These are phyloP conservation scores for Cocos nucifera DNA, from an alignment of 176 grass and related monocot genomes.

Conservation along the genomic window DNA sequence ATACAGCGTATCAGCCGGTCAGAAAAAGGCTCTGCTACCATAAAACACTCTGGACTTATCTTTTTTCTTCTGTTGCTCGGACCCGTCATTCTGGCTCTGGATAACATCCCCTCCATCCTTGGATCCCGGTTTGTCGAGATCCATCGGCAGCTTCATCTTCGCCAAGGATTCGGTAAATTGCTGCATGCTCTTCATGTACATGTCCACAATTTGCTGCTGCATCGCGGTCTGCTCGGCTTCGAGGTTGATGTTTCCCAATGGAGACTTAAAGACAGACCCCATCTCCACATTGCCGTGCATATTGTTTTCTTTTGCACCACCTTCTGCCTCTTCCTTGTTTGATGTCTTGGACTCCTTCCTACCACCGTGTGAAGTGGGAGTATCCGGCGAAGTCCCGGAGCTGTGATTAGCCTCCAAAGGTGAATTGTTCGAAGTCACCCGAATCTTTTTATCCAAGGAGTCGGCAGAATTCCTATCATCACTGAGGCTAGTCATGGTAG, in stretches of 20 bases:
- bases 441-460: conserved; percentile 13
- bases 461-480: conserved; percentile 27
- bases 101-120: conserved; percentile 13
- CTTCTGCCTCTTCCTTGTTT: neutral
- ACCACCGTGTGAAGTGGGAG: conserved; percentile 41
- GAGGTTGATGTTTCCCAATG: conserved; percentile 43
- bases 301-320: neutral
- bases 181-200: conserved; percentile 96
- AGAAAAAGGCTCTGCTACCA: conserved; percentile 96
- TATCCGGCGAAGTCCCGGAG: conserved; percentile 30
- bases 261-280: conserved; percentile 36
- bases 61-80: conserved; percentile 37
- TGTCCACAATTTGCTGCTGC: conserved; percentile 93
- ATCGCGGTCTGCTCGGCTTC: conserved; percentile 64
- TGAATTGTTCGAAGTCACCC: conserved; percentile 4
- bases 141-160: conserved; percentile 68
- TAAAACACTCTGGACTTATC: conserved; percentile 85
- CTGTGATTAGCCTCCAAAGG: conserved; percentile 10
- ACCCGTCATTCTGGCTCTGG: conserved; percentile 26
- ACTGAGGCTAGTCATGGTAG: conserved; percentile 36
- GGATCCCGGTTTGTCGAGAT: conserved; percentile 24
- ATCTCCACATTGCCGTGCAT: neutral
- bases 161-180: conserved; percentile 74
- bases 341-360: conserved; percentile 7
- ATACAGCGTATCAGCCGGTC: conserved; percentile 8